Percentiles rank a stretch among this genome's conserved stretches.
Evolutionary conservation across 2,329 filamentous ascomycete species (phyloP).

Genomic region (Trichoderma lentiforme): DNA sequence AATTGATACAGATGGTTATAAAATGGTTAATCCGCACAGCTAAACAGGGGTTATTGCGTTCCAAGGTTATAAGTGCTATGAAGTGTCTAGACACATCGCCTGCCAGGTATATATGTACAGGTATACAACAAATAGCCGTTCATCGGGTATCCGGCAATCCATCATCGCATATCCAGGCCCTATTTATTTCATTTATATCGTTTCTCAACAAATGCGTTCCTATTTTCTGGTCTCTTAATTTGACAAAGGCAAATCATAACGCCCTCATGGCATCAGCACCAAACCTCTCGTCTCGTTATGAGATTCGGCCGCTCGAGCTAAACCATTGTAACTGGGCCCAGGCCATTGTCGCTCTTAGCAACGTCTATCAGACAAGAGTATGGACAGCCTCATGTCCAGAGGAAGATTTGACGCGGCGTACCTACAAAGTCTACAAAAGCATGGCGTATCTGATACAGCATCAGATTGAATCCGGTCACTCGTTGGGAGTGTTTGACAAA

Average conservation of each 20-base stretch:
- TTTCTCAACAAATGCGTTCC: background rate
- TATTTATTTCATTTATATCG: background rate
- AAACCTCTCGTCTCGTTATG: constrained; percentile 5
- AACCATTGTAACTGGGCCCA: constrained; percentile 26
- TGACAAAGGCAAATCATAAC: background rate
- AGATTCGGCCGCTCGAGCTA: constrained; percentile 27
- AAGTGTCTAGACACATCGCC: background rate
- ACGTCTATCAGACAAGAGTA: constrained; percentile 25
- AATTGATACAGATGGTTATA: background rate
- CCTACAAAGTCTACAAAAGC: constrained; percentile 19
- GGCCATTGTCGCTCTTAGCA: constrained; percentile 28
- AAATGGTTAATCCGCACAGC: background rate
- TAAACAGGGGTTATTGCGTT: background rate
- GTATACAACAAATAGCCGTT: background rate
- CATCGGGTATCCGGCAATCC: background rate
- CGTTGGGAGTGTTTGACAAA: constrained; percentile 27
- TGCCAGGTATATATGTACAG: too few relatives aligned
- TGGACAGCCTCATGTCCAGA: constrained; percentile 24
- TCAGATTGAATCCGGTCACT: constrained; percentile 23
- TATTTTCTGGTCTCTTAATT: background rate
- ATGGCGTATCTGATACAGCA: constrained; percentile 21
- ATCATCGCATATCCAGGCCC: background rate
- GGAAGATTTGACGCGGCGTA: constrained; percentile 13
- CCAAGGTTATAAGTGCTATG: background rate
- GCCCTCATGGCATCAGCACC: background rate